These are phyloP conservation scores for Nakazawaea wickerhamii DNA, from an alignment of 805 yeast genomes.

Conservation along the genomic window DNA sequence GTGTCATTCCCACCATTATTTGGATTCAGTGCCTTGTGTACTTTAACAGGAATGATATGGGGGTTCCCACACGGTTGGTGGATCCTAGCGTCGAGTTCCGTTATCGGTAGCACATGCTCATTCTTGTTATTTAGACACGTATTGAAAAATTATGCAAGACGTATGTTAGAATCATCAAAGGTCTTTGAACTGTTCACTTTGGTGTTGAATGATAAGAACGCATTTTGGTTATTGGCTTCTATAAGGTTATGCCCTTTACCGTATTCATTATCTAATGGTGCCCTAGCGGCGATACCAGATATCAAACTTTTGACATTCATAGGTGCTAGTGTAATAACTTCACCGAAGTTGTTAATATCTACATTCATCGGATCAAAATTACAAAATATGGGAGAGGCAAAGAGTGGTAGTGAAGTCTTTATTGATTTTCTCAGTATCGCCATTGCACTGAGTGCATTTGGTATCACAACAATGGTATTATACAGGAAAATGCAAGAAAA, in stretches of 20 bases:
- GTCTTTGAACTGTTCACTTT: conserved; percentile 70
- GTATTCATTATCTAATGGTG: conserved; percentile 88
- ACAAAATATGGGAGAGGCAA: conserved; percentile 59
- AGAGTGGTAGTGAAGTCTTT: conserved; percentile 44
- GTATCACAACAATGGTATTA: conserved; percentile 59
- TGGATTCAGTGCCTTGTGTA: conserved; percentile 70
- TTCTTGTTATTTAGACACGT: conserved; percentile 62
- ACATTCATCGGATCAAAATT: conserved; percentile 74
- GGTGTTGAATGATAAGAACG: conserved; percentile 65
- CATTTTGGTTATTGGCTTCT: conserved; percentile 60
- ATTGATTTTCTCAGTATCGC: conserved; percentile 59
- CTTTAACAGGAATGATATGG: conserved; percentile 73
- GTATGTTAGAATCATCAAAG: conserved; percentile 54
- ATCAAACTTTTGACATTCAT: conserved; percentile 57
- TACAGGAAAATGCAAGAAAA: conserved; percentile 48
- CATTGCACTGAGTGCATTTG: conserved; percentile 49
- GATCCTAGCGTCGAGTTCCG: conserved; percentile 60
- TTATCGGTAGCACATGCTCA: conserved; percentile 70
- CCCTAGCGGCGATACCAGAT: conserved; percentile 82
- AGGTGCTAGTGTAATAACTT: conserved; percentile 65
- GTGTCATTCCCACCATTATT: conserved; percentile 89
- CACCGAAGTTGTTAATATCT: conserved; percentile 78
- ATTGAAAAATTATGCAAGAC: conserved; percentile 51
- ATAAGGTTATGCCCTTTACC: conserved; percentile 89
- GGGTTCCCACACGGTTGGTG: conserved; percentile 81